Conservation (phyloP, 78 protist genomes). For the Neovahlkampfia damariscottae region DNA sequence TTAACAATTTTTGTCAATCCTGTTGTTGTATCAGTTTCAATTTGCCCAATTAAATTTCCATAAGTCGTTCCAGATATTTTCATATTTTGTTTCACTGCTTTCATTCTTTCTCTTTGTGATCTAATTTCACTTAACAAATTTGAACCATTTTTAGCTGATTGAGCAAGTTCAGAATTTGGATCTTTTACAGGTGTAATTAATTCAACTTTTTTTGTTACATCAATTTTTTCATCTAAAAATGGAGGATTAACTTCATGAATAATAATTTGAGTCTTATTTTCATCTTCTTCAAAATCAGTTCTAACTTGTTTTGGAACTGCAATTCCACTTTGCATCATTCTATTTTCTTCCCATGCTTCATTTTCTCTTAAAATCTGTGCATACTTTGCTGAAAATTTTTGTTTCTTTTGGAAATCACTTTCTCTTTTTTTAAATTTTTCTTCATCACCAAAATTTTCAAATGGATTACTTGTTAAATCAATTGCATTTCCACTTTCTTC, state of each 20-base stretch:
- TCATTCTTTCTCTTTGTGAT: background rate
- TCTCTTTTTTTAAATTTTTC: background rate
- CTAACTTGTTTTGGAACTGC: background rate
- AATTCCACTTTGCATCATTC: background rate
- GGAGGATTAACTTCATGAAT: background rate
- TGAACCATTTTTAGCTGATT: conserved; percentile 61
- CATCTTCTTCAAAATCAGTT: background rate
- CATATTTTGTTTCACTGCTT: background rate
- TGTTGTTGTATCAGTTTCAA: background rate
- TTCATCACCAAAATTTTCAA: background rate
- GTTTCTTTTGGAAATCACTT: background rate
- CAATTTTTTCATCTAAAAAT: background rate
- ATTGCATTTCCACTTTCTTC: background rate
- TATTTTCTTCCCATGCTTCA: background rate
- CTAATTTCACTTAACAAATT: background rate
- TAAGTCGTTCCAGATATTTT: background rate
- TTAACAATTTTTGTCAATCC: background rate
- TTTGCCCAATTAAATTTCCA: background rate
- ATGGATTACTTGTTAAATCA: background rate
- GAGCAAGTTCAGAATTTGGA: conserved; percentile 80
- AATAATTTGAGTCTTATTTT: background rate
- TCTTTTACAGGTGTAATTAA: conserved; percentile 69
- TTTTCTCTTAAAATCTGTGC: background rate
- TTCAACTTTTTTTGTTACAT: background rate
- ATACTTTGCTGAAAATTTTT: background rate